phyloP scores from a whole-genome alignment of 116 monocot genomes.

The Thalassia testudinum region DNA sequence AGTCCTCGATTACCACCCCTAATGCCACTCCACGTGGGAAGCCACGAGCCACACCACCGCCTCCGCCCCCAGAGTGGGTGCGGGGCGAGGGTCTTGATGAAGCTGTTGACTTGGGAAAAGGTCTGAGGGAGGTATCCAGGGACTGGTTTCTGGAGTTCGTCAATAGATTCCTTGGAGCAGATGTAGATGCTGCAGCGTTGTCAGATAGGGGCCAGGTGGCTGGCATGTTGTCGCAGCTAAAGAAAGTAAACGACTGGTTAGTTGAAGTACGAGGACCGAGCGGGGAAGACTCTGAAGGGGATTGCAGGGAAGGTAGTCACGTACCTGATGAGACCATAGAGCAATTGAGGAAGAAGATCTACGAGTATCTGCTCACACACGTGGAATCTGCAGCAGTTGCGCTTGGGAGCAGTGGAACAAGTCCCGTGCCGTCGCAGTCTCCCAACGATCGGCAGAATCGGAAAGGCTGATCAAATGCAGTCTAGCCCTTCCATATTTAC shows the following conservation, averaged over 20 bases:
- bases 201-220: slow-evolving; percentile 41
- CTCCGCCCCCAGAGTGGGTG: slow-evolving; percentile 40
- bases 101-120: slow-evolving; percentile 30
- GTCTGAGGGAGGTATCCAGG: slow-evolving; percentile 33
- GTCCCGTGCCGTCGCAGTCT: neutral
- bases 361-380: slow-evolving; percentile 77
- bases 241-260: slow-evolving; percentile 79
- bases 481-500: too few relatives aligned
- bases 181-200: slow-evolving; percentile 14
- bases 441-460: slow-evolving; percentile 3
- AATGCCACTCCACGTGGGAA: slow-evolving; percentile 4
- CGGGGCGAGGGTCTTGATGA: slow-evolving; percentile 47
- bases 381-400: slow-evolving; percentile 86
- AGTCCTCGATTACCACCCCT: neutral
- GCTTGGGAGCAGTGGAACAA: slow-evolving; percentile 15
- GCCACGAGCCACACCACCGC: slow-evolving; percentile 3
- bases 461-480: slow-evolving; percentile 7
- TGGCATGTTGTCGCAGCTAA: slow-evolving; percentile 77
- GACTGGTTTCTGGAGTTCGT: slow-evolving; percentile 78
- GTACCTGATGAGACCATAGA: slow-evolving; percentile 47
- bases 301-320: slow-evolving; percentile 1
- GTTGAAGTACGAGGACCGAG: slow-evolving; percentile 14
- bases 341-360: slow-evolving; percentile 80
- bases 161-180: slow-evolving; percentile 66
- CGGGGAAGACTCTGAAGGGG: slow-evolving; percentile 5